These are phyloP conservation scores for Penicillium concentricum DNA, from an alignment of 2,329 filamentous ascomycete species.

Conservation along the genomic window DNA sequence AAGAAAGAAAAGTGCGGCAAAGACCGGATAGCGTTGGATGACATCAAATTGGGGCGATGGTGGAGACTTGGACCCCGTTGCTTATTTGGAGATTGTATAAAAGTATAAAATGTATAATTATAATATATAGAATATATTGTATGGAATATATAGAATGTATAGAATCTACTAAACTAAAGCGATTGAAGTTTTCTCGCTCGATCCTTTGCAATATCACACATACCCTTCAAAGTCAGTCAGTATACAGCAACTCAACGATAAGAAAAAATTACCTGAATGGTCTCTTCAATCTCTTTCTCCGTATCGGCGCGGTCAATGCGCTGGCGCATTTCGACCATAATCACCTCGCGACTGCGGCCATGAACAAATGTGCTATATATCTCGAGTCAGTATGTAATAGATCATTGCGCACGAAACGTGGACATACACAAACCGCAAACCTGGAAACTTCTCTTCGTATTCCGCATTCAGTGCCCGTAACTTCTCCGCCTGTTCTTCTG, in stretches of 20 bases:
- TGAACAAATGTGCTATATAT: slow-evolving; percentile 74
- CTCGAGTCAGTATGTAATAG: slow-evolving; percentile 3
- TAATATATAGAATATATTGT: too few species aligned
- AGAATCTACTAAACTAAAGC: slow-evolving; percentile 6
- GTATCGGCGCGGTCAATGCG: slow-evolving; percentile 70
- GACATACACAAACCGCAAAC: slow-evolving; percentile 70
- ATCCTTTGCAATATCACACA: slow-evolving; percentile 87
- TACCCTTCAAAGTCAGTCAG: slow-evolving; percentile 59
- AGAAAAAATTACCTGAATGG: slow-evolving; percentile 61
- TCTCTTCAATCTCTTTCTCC: slow-evolving; percentile 66
- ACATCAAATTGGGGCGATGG: slow-evolving; percentile 26
- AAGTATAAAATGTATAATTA: neutral
- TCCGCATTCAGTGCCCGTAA: slow-evolving; percentile 67
- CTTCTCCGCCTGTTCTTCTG: slow-evolving; percentile 47
- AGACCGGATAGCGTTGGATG: slow-evolving; percentile 24
- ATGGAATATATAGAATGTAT: neutral
- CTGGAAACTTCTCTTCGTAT: slow-evolving; percentile 79
- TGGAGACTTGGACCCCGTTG: slow-evolving; percentile 5
- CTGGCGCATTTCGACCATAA: slow-evolving; percentile 78
- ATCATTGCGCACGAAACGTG: neutral
- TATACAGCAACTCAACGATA: neutral
- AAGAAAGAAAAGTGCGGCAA: slow-evolving; percentile 13
- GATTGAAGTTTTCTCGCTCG: slow-evolving; percentile 64
- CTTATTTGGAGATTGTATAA: neutral
- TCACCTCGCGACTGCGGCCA: slow-evolving; percentile 67